Evolutionary conservation across 306 rosid genomes (phyloP).

Genomic region (Sophora flavescens): DNA sequence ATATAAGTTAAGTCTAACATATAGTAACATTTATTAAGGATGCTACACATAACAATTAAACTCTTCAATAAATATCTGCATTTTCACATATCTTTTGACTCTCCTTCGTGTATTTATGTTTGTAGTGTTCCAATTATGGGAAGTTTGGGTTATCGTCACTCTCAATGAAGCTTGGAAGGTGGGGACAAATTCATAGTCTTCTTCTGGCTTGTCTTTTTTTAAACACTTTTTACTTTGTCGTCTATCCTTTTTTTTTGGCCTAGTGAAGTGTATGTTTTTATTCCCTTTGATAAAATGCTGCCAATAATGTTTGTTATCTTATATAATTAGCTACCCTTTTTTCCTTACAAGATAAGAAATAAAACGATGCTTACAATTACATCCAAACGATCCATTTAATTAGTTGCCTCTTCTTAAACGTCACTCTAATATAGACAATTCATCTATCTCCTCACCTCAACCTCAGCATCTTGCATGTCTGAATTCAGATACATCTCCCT

Average conservation of each 20-base stretch:
- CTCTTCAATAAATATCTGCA: neutral
- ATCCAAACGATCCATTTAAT: slow-evolving; percentile 8
- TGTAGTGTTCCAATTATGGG: neutral
- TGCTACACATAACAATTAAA: too few relatives aligned
- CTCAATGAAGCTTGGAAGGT: neutral
- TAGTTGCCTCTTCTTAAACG: slow-evolving; percentile 4
- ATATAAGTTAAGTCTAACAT: too few relatives aligned
- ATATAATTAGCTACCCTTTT: neutral
- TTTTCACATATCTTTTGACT: neutral
- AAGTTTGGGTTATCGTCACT: neutral
- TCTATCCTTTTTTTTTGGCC: neutral
- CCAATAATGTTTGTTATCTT: neutral
- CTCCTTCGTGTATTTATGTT: neutral
- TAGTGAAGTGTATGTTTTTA: neutral
- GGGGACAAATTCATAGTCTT: neutral
- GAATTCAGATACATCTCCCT: too few relatives aligned
- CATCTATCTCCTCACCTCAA: neutral
- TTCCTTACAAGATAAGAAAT: neutral
- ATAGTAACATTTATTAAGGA: too few relatives aligned
- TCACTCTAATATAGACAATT: neutral
- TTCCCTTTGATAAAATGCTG: neutral
- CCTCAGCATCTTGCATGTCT: neutral
- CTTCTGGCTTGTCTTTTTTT: neutral
- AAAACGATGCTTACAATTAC: neutral
- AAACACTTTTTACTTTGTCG: neutral